Conservation (phyloP, 208 protist genomes). For the Crithidia brevicula region DNA sequence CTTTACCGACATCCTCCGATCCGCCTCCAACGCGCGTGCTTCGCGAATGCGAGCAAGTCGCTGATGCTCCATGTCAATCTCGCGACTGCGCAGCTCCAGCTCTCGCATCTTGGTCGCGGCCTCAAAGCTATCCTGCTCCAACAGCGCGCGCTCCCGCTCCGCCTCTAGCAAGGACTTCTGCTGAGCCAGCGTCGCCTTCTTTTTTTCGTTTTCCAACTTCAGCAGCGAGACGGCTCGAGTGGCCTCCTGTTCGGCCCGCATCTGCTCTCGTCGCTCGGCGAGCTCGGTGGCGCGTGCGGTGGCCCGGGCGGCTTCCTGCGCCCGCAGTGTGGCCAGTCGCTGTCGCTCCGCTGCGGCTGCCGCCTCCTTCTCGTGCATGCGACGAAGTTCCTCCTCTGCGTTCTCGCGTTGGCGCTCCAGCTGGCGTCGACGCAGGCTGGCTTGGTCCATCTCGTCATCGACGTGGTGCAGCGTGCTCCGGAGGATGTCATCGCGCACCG, state of each 20-base stretch:
- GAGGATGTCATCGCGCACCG: slow-evolving; percentile 33
- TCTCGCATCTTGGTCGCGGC: slow-evolving; percentile 45
- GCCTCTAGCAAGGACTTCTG: slow-evolving; percentile 46
- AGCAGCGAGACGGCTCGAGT: slow-evolving; percentile 48
- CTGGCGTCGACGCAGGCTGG: slow-evolving; percentile 24
- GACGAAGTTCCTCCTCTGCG: slow-evolving; percentile 41
- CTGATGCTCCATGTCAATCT: slow-evolving; percentile 70
- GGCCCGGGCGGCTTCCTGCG: slow-evolving; percentile 43
- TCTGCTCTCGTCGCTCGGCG: slow-evolving; percentile 53
- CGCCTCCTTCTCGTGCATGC: slow-evolving; percentile 37
- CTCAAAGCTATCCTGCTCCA: slow-evolving; percentile 56
- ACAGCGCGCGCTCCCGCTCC: slow-evolving; percentile 47
- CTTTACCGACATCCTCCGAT: slow-evolving; percentile 37
- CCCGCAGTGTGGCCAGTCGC: slow-evolving; percentile 36
- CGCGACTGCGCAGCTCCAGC: slow-evolving; percentile 44
- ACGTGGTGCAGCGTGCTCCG: slow-evolving; percentile 40
- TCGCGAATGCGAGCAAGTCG: slow-evolving; percentile 46
- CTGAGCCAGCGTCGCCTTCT: slow-evolving; percentile 46
- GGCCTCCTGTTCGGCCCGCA: slow-evolving; percentile 56
- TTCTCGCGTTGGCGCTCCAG: slow-evolving; percentile 40
- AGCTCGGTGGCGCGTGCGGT: slow-evolving; percentile 46
- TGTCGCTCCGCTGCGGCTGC: slow-evolving; percentile 35
- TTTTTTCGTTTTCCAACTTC: slow-evolving; percentile 72
- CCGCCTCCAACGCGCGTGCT: slow-evolving; percentile 44
- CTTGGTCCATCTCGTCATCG: slow-evolving; percentile 41